Conservation (phyloP, 2,329 filamentous ascomycete genomes). For the Pseudogymnoascus verrucosus region DNA sequence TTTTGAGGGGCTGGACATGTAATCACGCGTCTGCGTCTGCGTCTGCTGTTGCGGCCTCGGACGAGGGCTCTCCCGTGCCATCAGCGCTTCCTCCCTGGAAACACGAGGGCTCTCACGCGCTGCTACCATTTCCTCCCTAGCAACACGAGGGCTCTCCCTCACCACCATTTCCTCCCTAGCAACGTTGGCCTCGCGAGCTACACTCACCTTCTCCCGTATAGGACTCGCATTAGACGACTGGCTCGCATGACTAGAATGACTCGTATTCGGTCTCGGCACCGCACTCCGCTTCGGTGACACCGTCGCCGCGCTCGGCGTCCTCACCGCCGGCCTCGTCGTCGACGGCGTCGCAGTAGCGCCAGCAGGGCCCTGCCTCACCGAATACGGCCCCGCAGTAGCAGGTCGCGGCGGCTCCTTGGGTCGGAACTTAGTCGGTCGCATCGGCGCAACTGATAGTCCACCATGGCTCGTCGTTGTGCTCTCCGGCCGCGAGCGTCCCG, state of each 20-base stretch:
- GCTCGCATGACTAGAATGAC: constrained; percentile 27
- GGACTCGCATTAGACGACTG: constrained; percentile 34
- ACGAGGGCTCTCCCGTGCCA: background rate
- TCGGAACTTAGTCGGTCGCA: constrained; percentile 47
- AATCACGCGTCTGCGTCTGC: constrained; percentile 13
- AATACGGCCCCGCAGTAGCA: constrained; percentile 59
- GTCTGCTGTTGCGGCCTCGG: constrained; percentile 14
- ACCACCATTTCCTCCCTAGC: background rate
- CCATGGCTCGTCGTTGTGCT: constrained; percentile 34
- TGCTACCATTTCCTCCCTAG: background rate
- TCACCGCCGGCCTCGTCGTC: constrained; percentile 36
- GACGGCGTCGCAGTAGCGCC: constrained; percentile 22
- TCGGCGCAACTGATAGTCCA: constrained; percentile 55
- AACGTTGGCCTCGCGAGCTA: background rate
- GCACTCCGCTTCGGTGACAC: constrained; percentile 30
- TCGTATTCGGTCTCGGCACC: constrained; percentile 26
- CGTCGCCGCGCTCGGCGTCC: constrained; percentile 41
- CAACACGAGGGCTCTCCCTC: background rate
- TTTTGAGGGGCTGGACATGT: constrained; percentile 34
- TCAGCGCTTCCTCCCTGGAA: background rate
- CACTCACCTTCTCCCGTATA: constrained; percentile 30
- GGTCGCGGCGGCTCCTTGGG: constrained; percentile 50
- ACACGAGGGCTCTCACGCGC: background rate
- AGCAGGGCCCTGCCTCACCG: constrained; percentile 37
- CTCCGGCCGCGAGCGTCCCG: constrained; percentile 37